These are phyloP conservation scores for Elsinoe perseae DNA, from an alignment of 2,329 filamentous ascomycete genomes.

Conservation along the genomic window DNA sequence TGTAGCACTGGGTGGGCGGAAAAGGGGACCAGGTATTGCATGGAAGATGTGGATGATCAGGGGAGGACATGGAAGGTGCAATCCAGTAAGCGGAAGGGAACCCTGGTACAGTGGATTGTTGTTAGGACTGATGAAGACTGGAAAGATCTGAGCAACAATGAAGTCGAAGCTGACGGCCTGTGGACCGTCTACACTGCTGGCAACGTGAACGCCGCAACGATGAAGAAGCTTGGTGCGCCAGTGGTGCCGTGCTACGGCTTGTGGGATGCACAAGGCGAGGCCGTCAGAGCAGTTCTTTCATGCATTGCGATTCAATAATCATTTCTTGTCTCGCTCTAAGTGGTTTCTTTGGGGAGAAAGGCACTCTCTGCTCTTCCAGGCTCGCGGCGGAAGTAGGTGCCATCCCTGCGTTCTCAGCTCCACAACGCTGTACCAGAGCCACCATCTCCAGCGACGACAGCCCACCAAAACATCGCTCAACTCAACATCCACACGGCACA, in stretches of 20 bases:
- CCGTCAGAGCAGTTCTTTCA: neutral
- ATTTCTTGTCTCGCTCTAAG: neutral
- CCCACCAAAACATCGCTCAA: no score
- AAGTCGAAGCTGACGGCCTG: neutral
- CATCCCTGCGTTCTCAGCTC: no score
- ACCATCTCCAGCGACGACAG: no score
- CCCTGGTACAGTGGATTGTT: neutral
- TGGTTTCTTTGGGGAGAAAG: no score
- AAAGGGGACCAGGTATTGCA: neutral
- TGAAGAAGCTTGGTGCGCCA: neutral
- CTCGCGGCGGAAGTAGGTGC: no score
- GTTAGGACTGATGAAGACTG: neutral
- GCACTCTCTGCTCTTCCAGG: no score
- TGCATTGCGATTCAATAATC: neutral
- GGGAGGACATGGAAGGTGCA: neutral
- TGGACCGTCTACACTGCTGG: conserved; percentile 1
- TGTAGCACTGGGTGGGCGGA: conserved; percentile 16
- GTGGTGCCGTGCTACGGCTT: conserved; percentile 6
- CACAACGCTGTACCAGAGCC: no score
- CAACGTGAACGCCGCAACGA: neutral
- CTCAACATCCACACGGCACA: no score
- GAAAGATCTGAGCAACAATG: neutral
- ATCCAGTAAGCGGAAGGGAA: neutral
- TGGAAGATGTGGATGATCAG: neutral
- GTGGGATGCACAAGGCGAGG: conserved; percentile 1